phyloP scores from a whole-genome alignment of 306 rosid genomes.

The Albizia julibrissin region DNA sequence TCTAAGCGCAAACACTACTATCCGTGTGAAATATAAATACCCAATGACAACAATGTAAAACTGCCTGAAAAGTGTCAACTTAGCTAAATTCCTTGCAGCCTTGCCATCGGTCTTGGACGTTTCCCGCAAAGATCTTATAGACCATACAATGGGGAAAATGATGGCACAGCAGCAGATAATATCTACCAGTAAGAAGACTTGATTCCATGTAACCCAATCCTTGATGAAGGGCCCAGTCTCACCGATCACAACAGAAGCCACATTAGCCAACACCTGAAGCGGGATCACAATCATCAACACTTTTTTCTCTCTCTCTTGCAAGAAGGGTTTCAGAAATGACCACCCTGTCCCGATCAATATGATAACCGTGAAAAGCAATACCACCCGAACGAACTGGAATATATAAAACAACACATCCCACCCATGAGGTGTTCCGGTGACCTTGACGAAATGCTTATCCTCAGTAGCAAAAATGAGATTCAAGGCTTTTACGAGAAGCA shows the following conservation, averaged over 20 bases:
- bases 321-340: constrained; percentile 82
- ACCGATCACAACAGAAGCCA: constrained; percentile 86
- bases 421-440: constrained; percentile 86
- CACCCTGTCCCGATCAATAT: constrained; percentile 92
- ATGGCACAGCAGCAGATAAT: constrained; percentile 91
- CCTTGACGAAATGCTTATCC: constrained; percentile 84
- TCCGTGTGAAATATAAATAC: constrained; percentile 78
- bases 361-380: constrained; percentile 76
- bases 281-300: constrained; percentile 96
- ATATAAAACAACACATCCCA: constrained; percentile 94
- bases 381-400: constrained; percentile 83
- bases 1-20: constrained; percentile 82
- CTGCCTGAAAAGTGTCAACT: constrained; percentile 86
- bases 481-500: constrained; percentile 70
- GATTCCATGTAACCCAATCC: constrained; percentile 97
- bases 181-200: constrained; percentile 86
- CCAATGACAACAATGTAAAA: constrained; percentile 91
- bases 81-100: constrained; percentile 79
- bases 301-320: constrained; percentile 92
- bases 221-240: constrained; percentile 92
- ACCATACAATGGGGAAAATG: constrained; percentile 94
- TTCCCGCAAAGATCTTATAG: constrained; percentile 80
- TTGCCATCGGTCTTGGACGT: constrained; percentile 91
- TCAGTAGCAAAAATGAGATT: constrained; percentile 85
- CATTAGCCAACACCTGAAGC: constrained; percentile 84